Base-by-base conservation (phyloP, 768 basidiomycete genomes). In the Clathrus columnatus region DNA sequence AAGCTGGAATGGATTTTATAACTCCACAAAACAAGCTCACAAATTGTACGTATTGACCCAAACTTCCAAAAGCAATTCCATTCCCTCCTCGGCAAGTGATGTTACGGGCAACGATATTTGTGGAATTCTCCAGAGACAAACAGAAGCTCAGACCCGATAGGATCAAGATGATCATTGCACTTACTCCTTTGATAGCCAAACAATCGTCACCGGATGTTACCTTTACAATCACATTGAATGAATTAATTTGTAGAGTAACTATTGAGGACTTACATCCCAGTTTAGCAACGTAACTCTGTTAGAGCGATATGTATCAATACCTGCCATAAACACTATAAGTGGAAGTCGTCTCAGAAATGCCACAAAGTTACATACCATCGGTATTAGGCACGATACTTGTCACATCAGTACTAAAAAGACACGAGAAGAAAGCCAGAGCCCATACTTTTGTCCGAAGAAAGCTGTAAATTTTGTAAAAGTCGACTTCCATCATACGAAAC, bases 121-220 rank as follows among this genome's bases (percentile, higher is more conserved):
- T 75, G 29, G 78, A 77, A 63, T 82, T 82, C 80, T 81, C 47
- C 28, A 32, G 5, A 17, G 14, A n/a, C 27, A 21, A 36, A 21
- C 14, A 51, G 21, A 20, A 56, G 20, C 14, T 2, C 18, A 16
- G 17, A 11, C 24, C 18, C 5, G 16, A 29, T 48, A 28, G 29
- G 21, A 23, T 16, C n/a, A 10, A 24, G 17, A 60, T 18, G 43
- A n/a, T 24, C n/a, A n/a, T 5, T 8, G 16, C 32, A 65, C 77
- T 24, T 61, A 81, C 79, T 6, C 80, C 80, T 68, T 83, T 81
- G 68, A 82, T 78, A 7, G 79, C 80, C n/a, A 82, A 65, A 56
- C 81, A 83, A 60, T 82, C 81, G 61, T 82, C 82, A 17, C 81
- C 80, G 52, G 74, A 78, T n/a, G 80, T 82, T 17, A 82, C 63